Base-by-base conservation (phyloP, 164 flowering plant species). In the Pachysandra terminalis region DNA sequence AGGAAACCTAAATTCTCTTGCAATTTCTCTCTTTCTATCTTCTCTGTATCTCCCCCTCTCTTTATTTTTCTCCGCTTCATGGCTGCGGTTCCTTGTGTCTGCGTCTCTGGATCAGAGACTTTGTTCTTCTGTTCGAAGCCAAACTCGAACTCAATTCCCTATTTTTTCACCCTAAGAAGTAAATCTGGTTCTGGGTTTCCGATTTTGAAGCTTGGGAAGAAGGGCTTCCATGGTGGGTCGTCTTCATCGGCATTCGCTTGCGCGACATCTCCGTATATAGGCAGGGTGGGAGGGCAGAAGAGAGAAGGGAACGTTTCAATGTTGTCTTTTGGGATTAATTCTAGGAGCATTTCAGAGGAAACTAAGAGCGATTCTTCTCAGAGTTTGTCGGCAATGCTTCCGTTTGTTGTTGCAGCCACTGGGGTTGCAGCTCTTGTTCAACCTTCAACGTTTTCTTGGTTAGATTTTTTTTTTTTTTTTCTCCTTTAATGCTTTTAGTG, bases 361-460 rank as follows among this genome's bases (percentile, higher is more conserved):
- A 76, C 45, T 6, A 78, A 81, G 48, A 32, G 59, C 12, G 91
- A 86, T 64, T 69, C 82, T 49, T 88, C 98, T 10, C 89, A 91
- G 73, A 35, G 80, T 37, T 65, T 94, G 28, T 87, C 96, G 0
- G 96, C 89, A 9, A 27, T 91, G 90, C 90, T 94, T 71, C 98
- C 98, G 0, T 87, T 86, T 54, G 85, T 94, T 19, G 98, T 94
- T 21, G 96, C 91, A 25, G 82, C 81, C 56, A 94, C 98, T 27
- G 97, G 96, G 13, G 74, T 88, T 25, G 86, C 89, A 21, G 96
- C 98, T 56, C 84, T 94, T 8, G 67, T 76, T 61, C 83, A 86
- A 65, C 98, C 98, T 10, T 77, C 85, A 0, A 87, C 91, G 32
- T 94, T 91, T 65, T 80, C 93, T 28, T 94, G 98, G 97, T 91